Conservation (phyloP, 2,329 filamentous ascomycete species). For the Ophiostoma populinum region DNA sequence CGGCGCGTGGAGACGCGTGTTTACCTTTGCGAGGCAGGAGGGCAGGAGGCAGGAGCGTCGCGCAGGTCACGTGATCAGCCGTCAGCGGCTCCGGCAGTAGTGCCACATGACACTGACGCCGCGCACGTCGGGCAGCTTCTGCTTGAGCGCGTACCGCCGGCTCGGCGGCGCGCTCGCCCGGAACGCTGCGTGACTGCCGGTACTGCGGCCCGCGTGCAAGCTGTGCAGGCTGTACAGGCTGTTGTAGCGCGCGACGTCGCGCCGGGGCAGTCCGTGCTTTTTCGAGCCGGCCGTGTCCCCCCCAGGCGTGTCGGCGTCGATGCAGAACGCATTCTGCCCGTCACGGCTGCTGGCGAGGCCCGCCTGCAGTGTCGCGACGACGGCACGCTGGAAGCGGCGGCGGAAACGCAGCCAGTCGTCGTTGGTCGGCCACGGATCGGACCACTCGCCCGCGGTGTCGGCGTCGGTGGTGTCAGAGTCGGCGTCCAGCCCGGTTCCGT, state of each 20-base stretch:
- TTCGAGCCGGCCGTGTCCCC: not conserved
- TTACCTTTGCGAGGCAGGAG: too few species aligned
- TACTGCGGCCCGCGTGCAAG: not conserved
- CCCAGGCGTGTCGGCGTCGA: not conserved
- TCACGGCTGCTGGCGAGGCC: conserved; percentile 7
- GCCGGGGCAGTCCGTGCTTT: not conserved
- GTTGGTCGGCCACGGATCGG: conserved; percentile 23
- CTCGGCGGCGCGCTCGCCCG: not conserved
- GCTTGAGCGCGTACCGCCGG: conserved; percentile 4
- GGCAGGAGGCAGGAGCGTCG: too few species aligned
- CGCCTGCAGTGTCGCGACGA: conserved; percentile 15
- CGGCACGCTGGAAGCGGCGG: conserved; percentile 17
- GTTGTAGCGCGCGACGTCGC: too few species aligned
- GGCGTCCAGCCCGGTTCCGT: not conserved
- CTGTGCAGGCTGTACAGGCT: not conserved
- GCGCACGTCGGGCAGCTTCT: conserved; percentile 9
- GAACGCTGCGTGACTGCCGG: not conserved
- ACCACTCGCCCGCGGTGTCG: conserved; percentile 17
- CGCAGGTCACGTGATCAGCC: too few species aligned
- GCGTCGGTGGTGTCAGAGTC: conserved; percentile 5
- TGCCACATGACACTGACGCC: conserved; percentile 12
- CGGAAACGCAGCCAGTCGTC: conserved; percentile 23
- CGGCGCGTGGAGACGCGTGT: too few species aligned
- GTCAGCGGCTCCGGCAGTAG: conserved; percentile 6
- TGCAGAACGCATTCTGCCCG: conserved; percentile 5